A percentile compares a stretch with the other conserved stretches of the same genome.
phyloP scores from a whole-genome alignment of 2,329 filamentous ascomycete genomes.

The Trichoderma lentiforme region DNA sequence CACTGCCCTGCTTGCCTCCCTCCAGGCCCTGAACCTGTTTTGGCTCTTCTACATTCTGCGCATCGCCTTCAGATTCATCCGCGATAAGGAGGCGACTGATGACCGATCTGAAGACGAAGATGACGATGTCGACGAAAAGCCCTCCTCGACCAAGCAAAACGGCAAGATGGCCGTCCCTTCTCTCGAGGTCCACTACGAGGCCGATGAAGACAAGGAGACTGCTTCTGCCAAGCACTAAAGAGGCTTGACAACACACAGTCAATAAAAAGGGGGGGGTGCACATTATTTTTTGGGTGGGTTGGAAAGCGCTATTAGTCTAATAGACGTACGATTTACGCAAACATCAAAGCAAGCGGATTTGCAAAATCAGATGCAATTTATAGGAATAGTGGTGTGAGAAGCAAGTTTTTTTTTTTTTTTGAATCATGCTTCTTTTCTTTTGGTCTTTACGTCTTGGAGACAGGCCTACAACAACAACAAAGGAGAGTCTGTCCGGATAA shows the following conservation, averaged over 20 bases:
- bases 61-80: constrained; percentile 69
- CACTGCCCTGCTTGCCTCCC: constrained; percentile 57
- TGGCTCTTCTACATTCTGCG: constrained; percentile 77
- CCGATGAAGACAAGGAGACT: constrained; percentile 20
- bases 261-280: neutral
- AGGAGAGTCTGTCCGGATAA: neutral
- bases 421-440: neutral
- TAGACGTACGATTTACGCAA: neutral
- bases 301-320: neutral
- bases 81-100: constrained; percentile 60
- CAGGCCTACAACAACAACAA: neutral
- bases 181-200: constrained; percentile 25
- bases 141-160: neutral
- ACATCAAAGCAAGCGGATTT: neutral
- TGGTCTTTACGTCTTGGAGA: neutral
- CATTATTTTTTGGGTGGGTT: neutral
- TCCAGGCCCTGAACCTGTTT: constrained; percentile 76
- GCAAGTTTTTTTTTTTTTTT: neutral
- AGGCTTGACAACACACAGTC: neutral
- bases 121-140: constrained; percentile 42
- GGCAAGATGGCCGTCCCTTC: constrained; percentile 14
- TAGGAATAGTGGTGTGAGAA: neutral
- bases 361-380: neutral
- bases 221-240: constrained; percentile 1
- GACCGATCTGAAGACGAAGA: constrained; percentile 68